A percentile compares a stretch with the other conserved stretches of the same genome.
phyloP scores from a whole-genome alignment of 2,329 filamentous ascomycete species.

The Claviceps paspali region DNA sequence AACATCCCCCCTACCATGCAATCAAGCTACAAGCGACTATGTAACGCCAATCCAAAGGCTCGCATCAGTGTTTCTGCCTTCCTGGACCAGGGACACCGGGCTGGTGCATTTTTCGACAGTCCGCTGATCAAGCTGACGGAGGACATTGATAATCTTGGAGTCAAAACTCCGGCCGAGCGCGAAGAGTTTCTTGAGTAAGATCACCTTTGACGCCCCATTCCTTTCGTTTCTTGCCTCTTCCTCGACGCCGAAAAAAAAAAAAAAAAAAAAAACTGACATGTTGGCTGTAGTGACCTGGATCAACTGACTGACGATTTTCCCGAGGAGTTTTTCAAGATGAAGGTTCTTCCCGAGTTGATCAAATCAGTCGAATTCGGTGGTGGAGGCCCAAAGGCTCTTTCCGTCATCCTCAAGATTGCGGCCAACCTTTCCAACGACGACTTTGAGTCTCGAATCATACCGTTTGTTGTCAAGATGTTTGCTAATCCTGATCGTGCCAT shows the following conservation, averaged over 20 bases:
- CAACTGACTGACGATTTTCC: conserved; percentile 85
- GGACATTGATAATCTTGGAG: conserved; percentile 78
- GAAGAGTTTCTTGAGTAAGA: conserved; percentile 65
- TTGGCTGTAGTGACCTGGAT: conserved; percentile 50
- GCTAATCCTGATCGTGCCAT: conserved; percentile 83
- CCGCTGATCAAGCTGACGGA: conserved; percentile 84
- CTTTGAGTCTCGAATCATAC: conserved; percentile 70
- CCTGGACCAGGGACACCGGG: conserved; percentile 71
- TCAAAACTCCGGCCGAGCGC: conserved; percentile 72
- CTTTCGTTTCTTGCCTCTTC: conserved; percentile 8
- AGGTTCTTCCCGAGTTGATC: conserved; percentile 85
- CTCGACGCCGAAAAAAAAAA: background rate
- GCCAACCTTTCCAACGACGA: conserved; percentile 78
- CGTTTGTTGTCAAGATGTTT: conserved; percentile 77
- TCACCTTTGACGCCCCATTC: too few species aligned
- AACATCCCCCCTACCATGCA: conserved; percentile 80
- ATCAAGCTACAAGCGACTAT: conserved; percentile 74
- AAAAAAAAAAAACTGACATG: conserved; percentile 12
- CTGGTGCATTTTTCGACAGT: conserved; percentile 81
- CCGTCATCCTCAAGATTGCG: conserved; percentile 80
- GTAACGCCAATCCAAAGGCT: conserved; percentile 79
- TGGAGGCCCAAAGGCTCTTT: conserved; percentile 80
- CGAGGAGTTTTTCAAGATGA: conserved; percentile 96
- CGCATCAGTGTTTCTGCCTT: conserved; percentile 74
- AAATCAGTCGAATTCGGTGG: conserved; percentile 98